Evolutionary conservation across 1,284 basidiomycete genomes (phyloP), one percentile per base, ranked within the genome.

Genomic region (Sanghuangporus weigelae): DNA sequence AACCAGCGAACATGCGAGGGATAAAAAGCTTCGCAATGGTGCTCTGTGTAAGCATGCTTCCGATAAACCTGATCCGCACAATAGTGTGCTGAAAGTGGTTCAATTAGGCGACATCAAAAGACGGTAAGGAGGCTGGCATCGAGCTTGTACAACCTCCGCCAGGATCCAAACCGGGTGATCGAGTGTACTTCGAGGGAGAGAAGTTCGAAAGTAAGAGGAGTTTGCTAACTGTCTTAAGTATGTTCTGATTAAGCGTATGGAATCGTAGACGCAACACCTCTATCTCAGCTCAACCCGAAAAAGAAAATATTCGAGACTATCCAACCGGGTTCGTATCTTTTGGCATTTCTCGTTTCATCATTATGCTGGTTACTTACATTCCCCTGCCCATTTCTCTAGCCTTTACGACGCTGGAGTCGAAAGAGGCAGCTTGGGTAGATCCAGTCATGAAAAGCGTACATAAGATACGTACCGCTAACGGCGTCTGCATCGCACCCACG

Each of bases 21-120:
- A 86, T 98, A 68, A 97, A 96, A 79, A 96, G 93, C 67, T 95
- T 91, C 71, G 96, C 93, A 36, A 98, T 98, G 96, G 90, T 98
- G 39, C 87, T 98, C 67, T 92, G 89, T 70, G n/a, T n/a, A n/a
- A n/a, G n/a, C n/a, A n/a, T n/a, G n/a, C n/a, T n/a, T n/a, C n/a
- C n/a, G n/a, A n/a, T n/a, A n/a, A n/a, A n/a, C n/a, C n/a, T n/a
- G n/a, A n/a, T n/a, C n/a, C n/a, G n/a, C n/a, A n/a, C n/a, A n/a
- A n/a, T n/a, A n/a, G n/a, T n/a, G 49, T 54, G 23, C 35, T 23
- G 39, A 59, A n/a, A 26, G 10, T 60, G 21, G 10, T 44, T 51
- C 7, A 36, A 50, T 7, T 68, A 95, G 93, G 95, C 95, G 46
- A 89, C 92, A 0, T 87, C 90, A 12, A 90, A 89, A 73, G 92